phyloP scores from a whole-genome alignment of 306 rosid genomes.

The Cicer chorassanicum region DNA sequence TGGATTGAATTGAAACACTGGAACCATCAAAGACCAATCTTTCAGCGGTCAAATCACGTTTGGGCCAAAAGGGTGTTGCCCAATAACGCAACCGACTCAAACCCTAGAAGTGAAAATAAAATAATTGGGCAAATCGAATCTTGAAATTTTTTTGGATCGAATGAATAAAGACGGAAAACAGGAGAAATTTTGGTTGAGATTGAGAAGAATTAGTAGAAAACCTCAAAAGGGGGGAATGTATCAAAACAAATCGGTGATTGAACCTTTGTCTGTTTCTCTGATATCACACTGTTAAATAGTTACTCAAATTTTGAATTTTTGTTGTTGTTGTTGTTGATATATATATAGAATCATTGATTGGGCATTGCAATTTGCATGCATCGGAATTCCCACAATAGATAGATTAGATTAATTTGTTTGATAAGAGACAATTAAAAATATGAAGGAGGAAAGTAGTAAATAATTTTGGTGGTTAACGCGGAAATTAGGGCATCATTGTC shows the following conservation, averaged over 20 bases:
- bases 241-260: conserved; percentile 6
- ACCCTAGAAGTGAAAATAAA: conserved; percentile 44
- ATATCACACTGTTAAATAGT: neutral
- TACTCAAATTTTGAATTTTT: neutral
- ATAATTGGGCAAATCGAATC: conserved; percentile 26
- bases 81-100: conserved; percentile 33
- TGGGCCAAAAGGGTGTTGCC: conserved; percentile 35
- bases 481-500: too few species aligned
- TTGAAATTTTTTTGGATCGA: conserved; percentile 19
- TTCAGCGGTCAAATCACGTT: conserved; percentile 28
- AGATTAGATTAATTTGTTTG: too few species aligned
- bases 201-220: conserved; percentile 31
- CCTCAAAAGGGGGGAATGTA: conserved; percentile 28
- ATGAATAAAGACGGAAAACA: conserved; percentile 41
- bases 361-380: neutral
- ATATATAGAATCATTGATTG: neutral
- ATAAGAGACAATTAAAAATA: too few species aligned
- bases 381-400: neutral
- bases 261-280: neutral
- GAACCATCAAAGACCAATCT: conserved; percentile 38
- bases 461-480: too few species aligned
- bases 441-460: too few species aligned
- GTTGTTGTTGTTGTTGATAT: neutral
- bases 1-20: conserved; percentile 26
- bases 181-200: conserved; percentile 37